phyloP scores from a whole-genome alignment of 768 basidiomycete genomes.

The Rhodosporidiobolus sp. region DNA sequence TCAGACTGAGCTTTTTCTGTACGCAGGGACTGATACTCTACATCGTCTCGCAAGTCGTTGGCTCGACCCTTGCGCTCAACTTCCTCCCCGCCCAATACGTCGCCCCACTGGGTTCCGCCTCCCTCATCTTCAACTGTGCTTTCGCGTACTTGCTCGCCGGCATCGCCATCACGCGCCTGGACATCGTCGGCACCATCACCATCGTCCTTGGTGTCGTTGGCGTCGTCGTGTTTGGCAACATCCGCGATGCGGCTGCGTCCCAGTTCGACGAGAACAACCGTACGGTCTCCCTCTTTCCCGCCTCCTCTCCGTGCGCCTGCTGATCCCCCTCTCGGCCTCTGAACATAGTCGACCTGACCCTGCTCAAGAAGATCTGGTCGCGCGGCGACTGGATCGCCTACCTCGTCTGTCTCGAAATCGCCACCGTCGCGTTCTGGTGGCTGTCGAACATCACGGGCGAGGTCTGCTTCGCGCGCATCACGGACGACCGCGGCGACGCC shows the following conservation, averaged over 20 bases:
- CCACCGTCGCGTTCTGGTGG: conserved; percentile 55
- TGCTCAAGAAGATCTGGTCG: conserved; percentile 79
- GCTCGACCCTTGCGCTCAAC: conserved; percentile 78
- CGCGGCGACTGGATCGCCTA: conserved; percentile 85
- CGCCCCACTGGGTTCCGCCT: conserved; percentile 87
- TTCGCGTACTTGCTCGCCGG: conserved; percentile 71
- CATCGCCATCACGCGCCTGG: conserved; percentile 75
- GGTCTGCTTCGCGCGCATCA: conserved; percentile 53
- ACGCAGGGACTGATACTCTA: conserved; percentile 60
- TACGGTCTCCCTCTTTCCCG: too few relatives aligned
- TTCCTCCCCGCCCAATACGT: conserved; percentile 88
- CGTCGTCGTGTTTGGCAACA: conserved; percentile 48
- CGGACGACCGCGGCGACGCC: conserved; percentile 34
- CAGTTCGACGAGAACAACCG: conserved; percentile 65
- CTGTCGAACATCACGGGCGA: conserved; percentile 33
- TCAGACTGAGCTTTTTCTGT: neutral
- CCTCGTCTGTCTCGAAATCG: conserved; percentile 73
- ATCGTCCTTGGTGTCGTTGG: conserved; percentile 81
- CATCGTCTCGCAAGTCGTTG: conserved; percentile 82
- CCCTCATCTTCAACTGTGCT: conserved; percentile 92
- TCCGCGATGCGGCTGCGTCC: conserved; percentile 58
- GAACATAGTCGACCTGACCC: conserved; percentile 61
- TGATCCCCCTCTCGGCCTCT: too few relatives aligned
- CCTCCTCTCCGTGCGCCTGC: too few relatives aligned
- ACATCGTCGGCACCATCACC: conserved; percentile 81